phyloP scores from a whole-genome alignment of 2,329 filamentous ascomycete genomes.

The Fusarium papillatum region DNA sequence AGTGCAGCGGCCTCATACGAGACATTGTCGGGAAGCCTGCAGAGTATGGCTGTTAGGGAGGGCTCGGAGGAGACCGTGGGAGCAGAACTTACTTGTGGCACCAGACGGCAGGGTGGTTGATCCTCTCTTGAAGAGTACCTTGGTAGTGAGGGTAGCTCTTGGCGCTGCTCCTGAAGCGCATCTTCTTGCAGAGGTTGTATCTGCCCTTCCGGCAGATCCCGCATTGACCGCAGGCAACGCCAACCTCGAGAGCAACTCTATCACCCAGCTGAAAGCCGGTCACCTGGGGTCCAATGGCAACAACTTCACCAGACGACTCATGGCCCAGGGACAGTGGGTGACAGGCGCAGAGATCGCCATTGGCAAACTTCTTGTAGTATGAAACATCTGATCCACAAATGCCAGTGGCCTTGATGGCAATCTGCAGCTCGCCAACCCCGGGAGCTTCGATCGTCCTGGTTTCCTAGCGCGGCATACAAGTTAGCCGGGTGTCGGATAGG shows the following conservation, averaged over 20 bases:
- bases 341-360: conserved; percentile 77
- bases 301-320: conserved; percentile 71
- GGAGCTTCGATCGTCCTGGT: conserved; percentile 62
- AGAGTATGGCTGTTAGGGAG: conserved; percentile 16
- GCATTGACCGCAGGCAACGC: conserved; percentile 66
- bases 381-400: conserved; percentile 80
- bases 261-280: conserved; percentile 67
- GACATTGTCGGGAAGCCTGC: conserved; percentile 69
- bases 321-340: conserved; percentile 76
- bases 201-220: conserved; percentile 64
- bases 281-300: conserved; percentile 66
- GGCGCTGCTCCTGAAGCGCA: conserved; percentile 73
- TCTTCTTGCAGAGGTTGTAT: conserved; percentile 73
- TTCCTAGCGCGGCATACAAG: conserved; percentile 57
- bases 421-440: conserved; percentile 69
- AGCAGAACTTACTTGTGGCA: conserved; percentile 67
- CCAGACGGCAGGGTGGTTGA: conserved; percentile 74
- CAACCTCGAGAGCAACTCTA: conserved; percentile 70
- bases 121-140: conserved; percentile 72
- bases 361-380: conserved; percentile 81
- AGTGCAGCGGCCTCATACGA: conserved; percentile 72
- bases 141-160: conserved; percentile 75
- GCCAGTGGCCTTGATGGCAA: conserved; percentile 75
- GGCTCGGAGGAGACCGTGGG: neutral
- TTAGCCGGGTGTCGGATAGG: conserved; percentile 39